A percentile compares a stretch with the other conserved stretches of the same genome.
Conservation (phyloP, 2,329 filamentous ascomycete genomes). For the Juglanconis sp. region DNA sequence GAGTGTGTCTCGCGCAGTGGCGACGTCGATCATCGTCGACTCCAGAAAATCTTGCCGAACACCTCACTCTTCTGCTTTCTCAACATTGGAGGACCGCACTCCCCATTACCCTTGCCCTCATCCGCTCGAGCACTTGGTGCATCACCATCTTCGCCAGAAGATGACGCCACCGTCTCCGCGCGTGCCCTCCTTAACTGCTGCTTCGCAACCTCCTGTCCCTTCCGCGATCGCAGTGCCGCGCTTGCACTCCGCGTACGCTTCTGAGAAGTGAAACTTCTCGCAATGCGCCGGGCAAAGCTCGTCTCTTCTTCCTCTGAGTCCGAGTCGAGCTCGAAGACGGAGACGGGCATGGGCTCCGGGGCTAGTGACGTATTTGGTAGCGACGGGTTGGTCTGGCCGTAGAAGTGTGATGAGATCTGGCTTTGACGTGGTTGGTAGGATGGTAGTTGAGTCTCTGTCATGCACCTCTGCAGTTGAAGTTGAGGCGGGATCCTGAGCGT, state of each 20-base stretch:
- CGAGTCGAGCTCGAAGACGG: constrained; percentile 48
- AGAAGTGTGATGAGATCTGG: background rate
- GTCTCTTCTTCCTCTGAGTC: constrained; percentile 35
- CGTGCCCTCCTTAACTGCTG: constrained; percentile 10
- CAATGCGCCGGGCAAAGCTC: constrained; percentile 36
- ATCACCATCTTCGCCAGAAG: background rate
- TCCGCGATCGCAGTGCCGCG: constrained; percentile 26
- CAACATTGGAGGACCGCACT: background rate
- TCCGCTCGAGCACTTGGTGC: background rate
- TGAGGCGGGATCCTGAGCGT: background rate
- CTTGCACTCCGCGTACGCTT: constrained; percentile 30
- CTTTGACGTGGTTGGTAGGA: constrained; percentile 5
- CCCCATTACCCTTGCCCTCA: background rate
- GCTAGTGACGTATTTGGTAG: background rate
- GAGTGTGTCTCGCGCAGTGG: no score
- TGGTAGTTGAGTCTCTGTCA: constrained; percentile 29
- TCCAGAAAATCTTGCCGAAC: constrained; percentile 11
- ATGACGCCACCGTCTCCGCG: constrained; percentile 5
- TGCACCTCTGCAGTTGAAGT: constrained; percentile 16
- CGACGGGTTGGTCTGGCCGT: background rate
- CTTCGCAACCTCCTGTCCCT: constrained; percentile 13
- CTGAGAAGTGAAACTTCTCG: constrained; percentile 36
- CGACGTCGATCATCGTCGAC: constrained; percentile 3
- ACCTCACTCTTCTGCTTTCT: constrained; percentile 14
- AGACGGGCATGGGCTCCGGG: constrained; percentile 27